Conservation (phyloP, 805 yeast species). For the Middelhovenomyces tepae region DNA sequence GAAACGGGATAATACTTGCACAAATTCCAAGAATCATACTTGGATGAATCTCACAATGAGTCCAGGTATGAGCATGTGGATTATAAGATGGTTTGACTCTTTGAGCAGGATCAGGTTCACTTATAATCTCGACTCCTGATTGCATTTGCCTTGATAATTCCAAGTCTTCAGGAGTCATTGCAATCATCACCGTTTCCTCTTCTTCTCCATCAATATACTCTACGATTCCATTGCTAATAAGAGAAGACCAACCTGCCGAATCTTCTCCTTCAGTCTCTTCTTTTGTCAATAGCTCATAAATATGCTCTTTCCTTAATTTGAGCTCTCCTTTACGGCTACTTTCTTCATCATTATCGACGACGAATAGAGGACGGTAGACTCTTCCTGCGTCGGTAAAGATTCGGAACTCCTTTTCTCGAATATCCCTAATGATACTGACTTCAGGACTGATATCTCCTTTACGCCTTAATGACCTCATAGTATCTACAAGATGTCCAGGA, state of each 20-base stretch:
- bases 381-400: slow-evolving; percentile 98
- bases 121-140: slow-evolving; percentile 31
- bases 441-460: slow-evolving; percentile 93
- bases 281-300: slow-evolving; percentile 46
- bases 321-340: slow-evolving; percentile 57
- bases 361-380: slow-evolving; percentile 91
- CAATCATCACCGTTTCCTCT: slow-evolving; percentile 96
- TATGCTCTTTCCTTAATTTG: slow-evolving; percentile 76
- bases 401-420: slow-evolving; percentile 91
- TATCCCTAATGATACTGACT: slow-evolving; percentile 93
- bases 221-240: slow-evolving; percentile 77
- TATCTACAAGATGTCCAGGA: slow-evolving; percentile 84
- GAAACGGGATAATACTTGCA: slow-evolving; percentile 98
- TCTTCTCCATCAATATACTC: slow-evolving; percentile 98
- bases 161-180: slow-evolving; percentile 97
- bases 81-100: slow-evolving; percentile 67
- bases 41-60: slow-evolving; percentile 98
- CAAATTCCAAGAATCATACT: slow-evolving; percentile 98
- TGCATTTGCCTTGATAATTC: slow-evolving; percentile 46
- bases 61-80: slow-evolving; percentile 71
- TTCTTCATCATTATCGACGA: slow-evolving; percentile 70
- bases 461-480: slow-evolving; percentile 86
- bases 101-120: slow-evolving; percentile 61
- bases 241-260: slow-evolving; percentile 69
- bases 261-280: slow-evolving; percentile 39